Evolutionary conservation across 805 yeast genomes (phyloP), one percentile per base, ranked within the genome.

Genomic region (Vanderwaltozyma yarrowii): DNA sequence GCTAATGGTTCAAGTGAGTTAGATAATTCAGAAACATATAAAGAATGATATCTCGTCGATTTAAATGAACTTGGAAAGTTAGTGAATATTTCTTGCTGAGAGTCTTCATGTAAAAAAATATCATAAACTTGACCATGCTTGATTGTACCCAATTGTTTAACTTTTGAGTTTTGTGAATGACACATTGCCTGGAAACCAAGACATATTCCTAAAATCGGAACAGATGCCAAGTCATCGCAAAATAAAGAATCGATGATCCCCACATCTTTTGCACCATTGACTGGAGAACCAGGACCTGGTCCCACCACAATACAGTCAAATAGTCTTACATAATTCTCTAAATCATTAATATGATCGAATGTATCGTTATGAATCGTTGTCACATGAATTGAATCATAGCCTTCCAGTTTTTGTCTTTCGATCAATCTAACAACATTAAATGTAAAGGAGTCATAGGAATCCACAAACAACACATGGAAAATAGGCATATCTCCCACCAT

Each of bases 251-350:
- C 73, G 13, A 88, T 74, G 10, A 86, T 69, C 0, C 95, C 96
- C 21, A 80, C 74, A 50, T 88, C 96, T 2, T 53, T 47, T 3
- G 37, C 27, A 4, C 70, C 51, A 48, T 65, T 62, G 1, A 62
- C 58, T 0, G 98, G 98, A 48, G 83, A 76, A 0, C 99, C 99
- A 0, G 99, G 99, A 0, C 99, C 99, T 0, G 99, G 99, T 0
- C 98, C 98, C 8, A 92, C 69, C 0, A 92, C 76, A 3, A 92
- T 67, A 25, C 86, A 86, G 41, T 82, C 85, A 46, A 85, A 77
- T 7, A 64, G 52, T 0, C 68, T 64, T 15, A 84, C 52, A 41
- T 70, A 66, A 2, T 50, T 41, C 5, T 49, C 46, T 35, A 81
- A 63, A 24, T 65, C 66, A 1, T 45, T 35, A 4, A 56, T 52